Evolutionary conservation across 345 rosid species (phyloP), one percentile per base, ranked within the genome.

Genomic region (Populus euphratica): DNA sequence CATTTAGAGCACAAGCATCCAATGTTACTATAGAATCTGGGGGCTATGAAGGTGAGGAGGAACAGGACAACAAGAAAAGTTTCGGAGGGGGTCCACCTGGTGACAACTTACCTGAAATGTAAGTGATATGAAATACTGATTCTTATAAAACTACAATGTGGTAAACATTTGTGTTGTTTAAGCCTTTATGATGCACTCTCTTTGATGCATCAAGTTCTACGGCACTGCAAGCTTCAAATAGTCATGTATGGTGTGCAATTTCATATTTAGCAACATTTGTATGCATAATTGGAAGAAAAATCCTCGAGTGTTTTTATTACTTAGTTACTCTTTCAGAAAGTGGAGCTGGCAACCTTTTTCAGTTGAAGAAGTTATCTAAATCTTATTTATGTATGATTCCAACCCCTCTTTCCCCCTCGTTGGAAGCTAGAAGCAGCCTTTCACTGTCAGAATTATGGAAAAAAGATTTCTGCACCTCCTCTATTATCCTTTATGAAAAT

Each of bases 11-110:
- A 74, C 88, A 83, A 50, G 93, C 94, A 77, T 90, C 97, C 62
- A 84, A 88, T 81, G 83, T 86, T 75, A 89, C 87, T 74, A 68
- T 88, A 81, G 99, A 97, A 64, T 88, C 97, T 27, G 96, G 90
- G 65, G 88, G 90, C 76, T 87, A 81, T 77, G 86, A 85, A 73
- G 90, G 75, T 47, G 76, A 79, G 74, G 90, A 90, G 68, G 93
- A 91, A 49, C 86, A 86, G 56, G 86, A 82, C 65, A 74, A 85
- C 63, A 85, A 84, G 65, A 86, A 85, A 76, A 84, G 68, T 44
- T 76, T 77, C 75, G 83, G 81, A 17, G 71, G 75, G 61, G 85
- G 81, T 87, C 85, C 86, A 5, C 69, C 88, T 17, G 69, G 81
- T 69, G 79, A 86, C 69, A 81, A 64, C 74, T 86, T 90, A 27